Evolutionary conservation across 2,329 filamentous ascomycete genomes (phyloP), one percentile per base, ranked within the genome.

Genomic region (Colletotrichum cuscutae): DNA sequence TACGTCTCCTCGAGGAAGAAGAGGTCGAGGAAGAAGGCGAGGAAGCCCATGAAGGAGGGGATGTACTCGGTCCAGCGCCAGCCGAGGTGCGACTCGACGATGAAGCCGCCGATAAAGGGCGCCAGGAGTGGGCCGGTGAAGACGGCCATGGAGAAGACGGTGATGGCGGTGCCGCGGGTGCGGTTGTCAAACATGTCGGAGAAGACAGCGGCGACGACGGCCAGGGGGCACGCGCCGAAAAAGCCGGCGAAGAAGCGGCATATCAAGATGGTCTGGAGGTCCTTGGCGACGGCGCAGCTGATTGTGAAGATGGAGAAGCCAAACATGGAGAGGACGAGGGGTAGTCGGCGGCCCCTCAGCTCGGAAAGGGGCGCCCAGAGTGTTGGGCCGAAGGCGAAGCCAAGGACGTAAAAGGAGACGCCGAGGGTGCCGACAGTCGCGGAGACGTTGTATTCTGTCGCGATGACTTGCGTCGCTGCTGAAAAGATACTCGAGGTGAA

Each of bases 401-500:
- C 91, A 9, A 94, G 81, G n/a, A 94, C 91, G 82, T 91, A 94
- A 63, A 94, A 86, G 0, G 91, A 91, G 0, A 93, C 87, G 24
- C 92, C 91, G 12, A 94, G 83, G 4, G 92, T 79, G 59, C 90
- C 89, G 56, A 94, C 90, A 77, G 92, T 89, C 5, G 80, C 79
- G 19, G 88, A 88, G 37, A 95, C 92, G 73, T 85, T 76, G 76
- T 91, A 95, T 76, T 91, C 81, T 3, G 72, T 68, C 4, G 90
- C 88, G 12, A 95, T 86, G 22, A 84, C 79, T 8, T 77, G 75
- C 1, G 91, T 94, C 6, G 92, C 92, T 28, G 91, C 84, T 1
- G 92, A 94, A 83, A 94, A 95, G 78, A 95, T 91, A 81, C 89
- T 92, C n/a, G 90, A 92, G 0, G 92, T 90, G 78, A 95, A 95